Base-by-base conservation (phyloP, 345 rosid species). In the Punica granatum region DNA sequence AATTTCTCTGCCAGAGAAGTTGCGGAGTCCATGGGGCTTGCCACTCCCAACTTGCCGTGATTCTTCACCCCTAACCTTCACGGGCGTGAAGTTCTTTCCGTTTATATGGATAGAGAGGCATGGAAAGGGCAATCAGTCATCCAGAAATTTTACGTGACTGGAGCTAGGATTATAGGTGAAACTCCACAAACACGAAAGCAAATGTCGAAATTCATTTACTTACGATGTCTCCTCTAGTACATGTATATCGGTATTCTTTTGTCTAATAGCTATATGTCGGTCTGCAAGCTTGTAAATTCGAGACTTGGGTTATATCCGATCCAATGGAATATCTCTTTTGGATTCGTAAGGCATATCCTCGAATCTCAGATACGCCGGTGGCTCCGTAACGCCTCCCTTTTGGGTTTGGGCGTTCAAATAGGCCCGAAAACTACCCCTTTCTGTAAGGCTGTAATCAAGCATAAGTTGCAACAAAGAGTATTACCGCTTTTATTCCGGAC, bases 11-110 rank as follows among this genome's bases (percentile, higher is more conserved):
- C 89, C 28, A 81, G 76, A 75, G 97, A 89, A 77, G 84, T 85
- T 26, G 92, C 89, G 0, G 79, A 79, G 76, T 79, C 92, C 25
- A 85, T 89, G 92, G 97, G 88, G 70, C 86, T 93, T 60, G 19
- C 86, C 31, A 81, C 65, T 68, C 79, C 79, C 2, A 85, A 78
- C 70, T 83, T 90, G 41, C 70, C 66, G 34, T 66, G 46, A 79
- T 36, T 70, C 30, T 37, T 36, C 66, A 63, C 14, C 66, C 28
- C 8, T 63, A 37, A 37, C 41, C 41, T 37, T 37, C n/a, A n/a
- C n/a, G 28, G 28, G 60, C 26, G 26, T 21, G 60, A 8, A 54
- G 16, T 7, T 25, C 60, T 5, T 23, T 11, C 16, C 32, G 11
- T 26, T 56, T 2, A 23, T 30, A 25, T 25, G 28, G 26, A 13